Conservation (phyloP, 192 early-diverging fungal species). For the Coemansia sp. region DNA sequence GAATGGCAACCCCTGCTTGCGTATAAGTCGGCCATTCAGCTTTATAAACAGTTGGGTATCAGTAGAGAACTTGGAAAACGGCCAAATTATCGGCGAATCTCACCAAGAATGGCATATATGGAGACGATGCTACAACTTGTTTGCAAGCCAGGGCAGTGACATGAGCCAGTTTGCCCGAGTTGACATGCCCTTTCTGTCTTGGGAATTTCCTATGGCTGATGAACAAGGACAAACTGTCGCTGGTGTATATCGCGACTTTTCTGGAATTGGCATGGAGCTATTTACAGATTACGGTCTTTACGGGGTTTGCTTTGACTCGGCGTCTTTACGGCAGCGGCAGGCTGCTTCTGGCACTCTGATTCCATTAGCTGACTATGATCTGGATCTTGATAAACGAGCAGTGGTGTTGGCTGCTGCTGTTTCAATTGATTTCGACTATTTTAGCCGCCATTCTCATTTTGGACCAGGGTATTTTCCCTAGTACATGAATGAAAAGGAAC, state of each 20-base stretch:
- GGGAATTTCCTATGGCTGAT: constrained; percentile 74
- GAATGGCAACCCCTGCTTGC: constrained; percentile 68
- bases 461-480: constrained; percentile 14
- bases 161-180: constrained; percentile 65
- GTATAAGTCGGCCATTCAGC: constrained; percentile 63
- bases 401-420: constrained; percentile 78
- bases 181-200: constrained; percentile 69
- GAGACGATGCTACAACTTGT: constrained; percentile 81
- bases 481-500: background rate
- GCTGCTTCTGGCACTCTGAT: constrained; percentile 6
- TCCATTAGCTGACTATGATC: constrained; percentile 43
- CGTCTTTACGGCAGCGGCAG: constrained; percentile 17
- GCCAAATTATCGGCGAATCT: constrained; percentile 70
- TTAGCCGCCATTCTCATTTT: constrained; percentile 66
- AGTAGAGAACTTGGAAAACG: constrained; percentile 57
- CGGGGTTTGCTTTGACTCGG: constrained; percentile 68
- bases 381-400: constrained; percentile 77
- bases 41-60: constrained; percentile 76
- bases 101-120: constrained; percentile 83
- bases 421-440: constrained; percentile 88
- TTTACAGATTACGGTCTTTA: constrained; percentile 87
- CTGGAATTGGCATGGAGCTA: constrained; percentile 71
- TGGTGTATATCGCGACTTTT: constrained; percentile 75
- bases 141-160: constrained; percentile 15
- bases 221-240: constrained; percentile 48